Conservation (phyloP, 768 basidiomycete species). For the Hypholoma fasciculare region DNA sequence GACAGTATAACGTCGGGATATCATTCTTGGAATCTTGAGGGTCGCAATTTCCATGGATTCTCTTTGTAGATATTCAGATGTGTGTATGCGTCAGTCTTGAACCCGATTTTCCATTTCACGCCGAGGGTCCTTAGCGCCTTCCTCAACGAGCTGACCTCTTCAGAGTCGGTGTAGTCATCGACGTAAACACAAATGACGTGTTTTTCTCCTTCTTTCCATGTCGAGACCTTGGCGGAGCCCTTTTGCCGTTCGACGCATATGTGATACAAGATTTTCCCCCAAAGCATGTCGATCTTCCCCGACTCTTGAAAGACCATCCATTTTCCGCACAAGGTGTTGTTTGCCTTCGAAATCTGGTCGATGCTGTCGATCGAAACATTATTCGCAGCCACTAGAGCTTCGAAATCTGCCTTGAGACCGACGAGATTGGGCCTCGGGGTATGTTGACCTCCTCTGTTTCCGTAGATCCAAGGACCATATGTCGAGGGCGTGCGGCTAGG, state of each 20-base stretch:
- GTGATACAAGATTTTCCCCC: slow-evolving; percentile 30
- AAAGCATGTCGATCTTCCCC: slow-evolving; percentile 31
- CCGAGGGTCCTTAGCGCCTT: slow-evolving; percentile 32
- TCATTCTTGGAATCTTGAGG: slow-evolving; percentile 19
- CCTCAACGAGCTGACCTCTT: slow-evolving; percentile 31
- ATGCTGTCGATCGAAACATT: slow-evolving; percentile 29
- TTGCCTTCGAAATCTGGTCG: slow-evolving; percentile 32
- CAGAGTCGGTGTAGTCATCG: slow-evolving; percentile 26
- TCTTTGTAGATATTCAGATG: slow-evolving; percentile 36
- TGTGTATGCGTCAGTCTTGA: slow-evolving; percentile 41
- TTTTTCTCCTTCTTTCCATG: slow-evolving; percentile 29
- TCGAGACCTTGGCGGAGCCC: slow-evolving; percentile 36
- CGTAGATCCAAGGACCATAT: slow-evolving; percentile 35
- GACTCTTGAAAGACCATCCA: slow-evolving; percentile 38
- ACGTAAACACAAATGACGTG: slow-evolving; percentile 35
- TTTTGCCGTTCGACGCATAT: slow-evolving; percentile 27
- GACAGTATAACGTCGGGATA: too few species aligned
- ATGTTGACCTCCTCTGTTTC: slow-evolving; percentile 23
- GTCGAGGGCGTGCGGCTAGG: slow-evolving; percentile 31
- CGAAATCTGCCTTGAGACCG: slow-evolving; percentile 16
- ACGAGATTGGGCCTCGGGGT: slow-evolving; percentile 9
- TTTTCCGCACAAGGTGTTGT: slow-evolving; percentile 33
- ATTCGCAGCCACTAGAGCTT: slow-evolving; percentile 19
- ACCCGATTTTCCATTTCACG: slow-evolving; percentile 35
- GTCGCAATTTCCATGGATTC: slow-evolving; percentile 35